Evolutionary conservation across 805 yeast genomes (phyloP).

Genomic region (Candida fluviatilis): DNA sequence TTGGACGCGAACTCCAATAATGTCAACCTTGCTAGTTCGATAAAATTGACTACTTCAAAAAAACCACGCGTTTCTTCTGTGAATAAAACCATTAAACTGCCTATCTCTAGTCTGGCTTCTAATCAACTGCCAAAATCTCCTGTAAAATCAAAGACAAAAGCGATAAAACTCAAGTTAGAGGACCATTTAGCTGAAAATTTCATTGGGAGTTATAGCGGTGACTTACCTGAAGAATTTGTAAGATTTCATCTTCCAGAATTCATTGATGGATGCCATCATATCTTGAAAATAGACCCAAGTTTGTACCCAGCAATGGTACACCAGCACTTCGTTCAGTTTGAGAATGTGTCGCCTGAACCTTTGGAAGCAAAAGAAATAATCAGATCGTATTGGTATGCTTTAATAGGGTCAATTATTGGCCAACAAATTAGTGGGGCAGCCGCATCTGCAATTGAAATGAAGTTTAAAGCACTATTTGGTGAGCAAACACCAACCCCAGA

Average conservation of each 20-base stretch:
- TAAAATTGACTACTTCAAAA: not conserved
- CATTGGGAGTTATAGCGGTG: constrained; percentile 9
- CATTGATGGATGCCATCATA: constrained; percentile 25
- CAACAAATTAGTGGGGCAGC: constrained; percentile 83
- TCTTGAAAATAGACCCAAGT: constrained; percentile 27
- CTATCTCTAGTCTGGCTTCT: no score
- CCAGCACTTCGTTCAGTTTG: constrained; percentile 23
- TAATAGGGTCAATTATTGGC: constrained; percentile 46
- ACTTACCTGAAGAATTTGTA: constrained; percentile 26
- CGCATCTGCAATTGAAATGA: constrained; percentile 57
- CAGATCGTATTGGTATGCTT: constrained; percentile 31
- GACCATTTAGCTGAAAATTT: constrained; percentile 12
- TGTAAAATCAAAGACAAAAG: constrained; percentile 3
- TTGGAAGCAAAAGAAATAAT: constrained; percentile 16
- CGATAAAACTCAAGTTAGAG: constrained; percentile 11
- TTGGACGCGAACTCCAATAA: not conserved
- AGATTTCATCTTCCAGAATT: constrained; percentile 30
- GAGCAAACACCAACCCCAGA: constrained; percentile 49
- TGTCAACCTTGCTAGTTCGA: not conserved
- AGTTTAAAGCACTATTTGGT: constrained; percentile 35
- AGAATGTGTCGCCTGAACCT: constrained; percentile 6
- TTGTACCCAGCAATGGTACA: constrained; percentile 31
- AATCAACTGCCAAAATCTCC: constrained; percentile 3
- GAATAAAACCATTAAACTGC: no score
- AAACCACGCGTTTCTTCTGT: not conserved